These are phyloP conservation scores for Nepenthes mirabilis DNA, from an alignment of 148 eudicot species.

Conservation along the genomic window DNA sequence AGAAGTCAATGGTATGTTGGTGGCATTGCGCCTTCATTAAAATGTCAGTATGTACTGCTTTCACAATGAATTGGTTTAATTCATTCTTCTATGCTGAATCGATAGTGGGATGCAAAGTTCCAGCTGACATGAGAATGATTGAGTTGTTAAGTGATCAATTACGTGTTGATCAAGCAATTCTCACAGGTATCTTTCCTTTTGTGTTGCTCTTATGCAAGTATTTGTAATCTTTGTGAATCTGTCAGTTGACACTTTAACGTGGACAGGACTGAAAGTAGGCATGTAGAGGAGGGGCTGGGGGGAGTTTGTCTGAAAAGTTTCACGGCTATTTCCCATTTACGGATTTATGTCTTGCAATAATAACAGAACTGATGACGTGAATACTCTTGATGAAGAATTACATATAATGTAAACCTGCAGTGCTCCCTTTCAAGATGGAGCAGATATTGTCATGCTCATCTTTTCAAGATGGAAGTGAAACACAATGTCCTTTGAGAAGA, in stretches of 20 bases:
- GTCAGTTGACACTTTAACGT: not conserved
- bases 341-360: no score
- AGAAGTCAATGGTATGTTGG: constrained; percentile 73
- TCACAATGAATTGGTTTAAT: not conserved
- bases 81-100: constrained; percentile 5
- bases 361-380: no score
- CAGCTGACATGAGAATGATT: constrained; percentile 94
- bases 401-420: no score
- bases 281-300: no score
- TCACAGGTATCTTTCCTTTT: constrained; percentile 44
- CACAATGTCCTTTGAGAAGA: no score
- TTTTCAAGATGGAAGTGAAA: no score
- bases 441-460: no score
- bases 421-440: no score
- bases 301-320: no score
- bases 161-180: constrained; percentile 99
- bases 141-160: constrained; percentile 83
- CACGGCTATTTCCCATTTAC: no score
- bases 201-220: not conserved
- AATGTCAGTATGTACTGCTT: not conserved
- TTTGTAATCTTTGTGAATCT: not conserved
- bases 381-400: no score
- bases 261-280: no score
- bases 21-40: not conserved
- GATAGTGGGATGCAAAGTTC: constrained; percentile 92